These are phyloP conservation scores for Selaginella moellendorffii DNA, from an alignment of 75 land plant species.

Conservation along the genomic window DNA sequence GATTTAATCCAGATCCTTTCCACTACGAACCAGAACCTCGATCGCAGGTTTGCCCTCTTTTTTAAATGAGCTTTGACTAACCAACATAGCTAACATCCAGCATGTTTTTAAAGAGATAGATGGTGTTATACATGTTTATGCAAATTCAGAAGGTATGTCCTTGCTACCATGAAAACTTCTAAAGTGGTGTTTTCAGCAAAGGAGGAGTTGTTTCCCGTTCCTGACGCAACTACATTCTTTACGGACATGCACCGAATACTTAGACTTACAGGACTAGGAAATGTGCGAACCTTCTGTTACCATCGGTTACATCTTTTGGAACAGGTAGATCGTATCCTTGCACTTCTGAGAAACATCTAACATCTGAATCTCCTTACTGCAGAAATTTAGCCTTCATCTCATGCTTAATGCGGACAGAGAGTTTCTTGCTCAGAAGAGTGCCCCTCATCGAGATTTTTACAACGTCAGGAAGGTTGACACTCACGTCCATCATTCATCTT, in stretches of 20 bases:
- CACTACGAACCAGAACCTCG: constrained; percentile 38
- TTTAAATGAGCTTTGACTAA: background rate
- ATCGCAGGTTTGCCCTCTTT: constrained; percentile 15
- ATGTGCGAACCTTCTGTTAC: constrained; percentile 82
- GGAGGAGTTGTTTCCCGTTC: constrained; percentile 63
- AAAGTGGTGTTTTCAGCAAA: no score
- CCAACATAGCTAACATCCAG: no score
- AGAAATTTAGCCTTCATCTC: constrained; percentile 95
- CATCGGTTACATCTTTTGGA: constrained; percentile 71
- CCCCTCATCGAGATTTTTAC: constrained; percentile 94
- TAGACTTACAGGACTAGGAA: constrained; percentile 60
- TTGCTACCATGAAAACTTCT: no score
- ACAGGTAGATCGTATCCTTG: constrained; percentile 35
- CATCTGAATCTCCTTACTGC: constrained; percentile 14
- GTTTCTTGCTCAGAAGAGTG: constrained; percentile 95
- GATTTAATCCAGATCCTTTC: constrained; percentile 67
- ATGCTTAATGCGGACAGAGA: constrained; percentile 97
- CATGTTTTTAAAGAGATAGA: constrained; percentile 73
- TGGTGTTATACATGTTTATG: constrained; percentile 87
- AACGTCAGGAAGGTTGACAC: constrained; percentile 98
- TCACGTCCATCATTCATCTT: constrained; percentile 96
- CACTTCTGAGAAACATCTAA: background rate
- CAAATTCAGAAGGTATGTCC: constrained; percentile 57
- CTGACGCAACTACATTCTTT: constrained; percentile 86
- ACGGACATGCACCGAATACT: constrained; percentile 86